A percentile compares a stretch with the other conserved stretches of the same genome.
Conservation (phyloP, 2,329 filamentous ascomycete genomes). For the Hymenoscyphus albidus region DNA sequence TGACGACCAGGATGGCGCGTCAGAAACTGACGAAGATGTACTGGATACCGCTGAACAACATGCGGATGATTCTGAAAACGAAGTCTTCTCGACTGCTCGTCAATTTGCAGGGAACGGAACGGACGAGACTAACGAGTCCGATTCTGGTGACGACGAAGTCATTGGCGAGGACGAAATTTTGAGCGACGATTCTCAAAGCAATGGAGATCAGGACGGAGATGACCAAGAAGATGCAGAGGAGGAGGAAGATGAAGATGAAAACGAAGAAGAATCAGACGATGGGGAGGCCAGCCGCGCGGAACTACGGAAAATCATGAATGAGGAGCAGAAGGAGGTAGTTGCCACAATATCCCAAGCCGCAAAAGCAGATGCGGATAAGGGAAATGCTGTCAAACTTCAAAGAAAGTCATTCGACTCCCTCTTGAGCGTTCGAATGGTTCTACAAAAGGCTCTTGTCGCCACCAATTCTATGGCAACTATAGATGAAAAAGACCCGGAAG, state of each 20-base stretch:
- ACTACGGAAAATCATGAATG: conserved; percentile 62
- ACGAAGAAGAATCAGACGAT: conserved; percentile 32
- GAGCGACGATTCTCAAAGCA: conserved; percentile 17
- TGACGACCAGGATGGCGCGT: conserved; percentile 26
- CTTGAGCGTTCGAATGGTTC: conserved; percentile 82
- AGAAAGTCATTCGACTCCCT: conserved; percentile 82
- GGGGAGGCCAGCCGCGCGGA: conserved; percentile 47
- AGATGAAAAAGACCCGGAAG: conserved; percentile 40
- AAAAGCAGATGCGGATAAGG: conserved; percentile 78
- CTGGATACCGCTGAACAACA: conserved; percentile 32
- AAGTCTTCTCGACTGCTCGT: conserved; percentile 30
- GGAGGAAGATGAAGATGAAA: conserved; percentile 37
- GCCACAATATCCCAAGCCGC: conserved; percentile 59
- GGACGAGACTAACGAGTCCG: conserved; percentile 29
- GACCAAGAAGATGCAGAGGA: conserved; percentile 31
- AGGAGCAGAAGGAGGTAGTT: conserved; percentile 63
- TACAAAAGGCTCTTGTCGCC: conserved; percentile 85
- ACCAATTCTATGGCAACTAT: conserved; percentile 66
- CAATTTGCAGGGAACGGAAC: conserved; percentile 30
- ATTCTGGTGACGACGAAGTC: conserved; percentile 27
- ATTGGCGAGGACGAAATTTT: conserved; percentile 24
- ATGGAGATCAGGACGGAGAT: conserved; percentile 36
- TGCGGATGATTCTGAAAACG: conserved; percentile 34
- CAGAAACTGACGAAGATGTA: conserved; percentile 36
- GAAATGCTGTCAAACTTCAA: conserved; percentile 80